Base-by-base conservation (phyloP, 345 rosid species). In the Kernera saxatilis region DNA sequence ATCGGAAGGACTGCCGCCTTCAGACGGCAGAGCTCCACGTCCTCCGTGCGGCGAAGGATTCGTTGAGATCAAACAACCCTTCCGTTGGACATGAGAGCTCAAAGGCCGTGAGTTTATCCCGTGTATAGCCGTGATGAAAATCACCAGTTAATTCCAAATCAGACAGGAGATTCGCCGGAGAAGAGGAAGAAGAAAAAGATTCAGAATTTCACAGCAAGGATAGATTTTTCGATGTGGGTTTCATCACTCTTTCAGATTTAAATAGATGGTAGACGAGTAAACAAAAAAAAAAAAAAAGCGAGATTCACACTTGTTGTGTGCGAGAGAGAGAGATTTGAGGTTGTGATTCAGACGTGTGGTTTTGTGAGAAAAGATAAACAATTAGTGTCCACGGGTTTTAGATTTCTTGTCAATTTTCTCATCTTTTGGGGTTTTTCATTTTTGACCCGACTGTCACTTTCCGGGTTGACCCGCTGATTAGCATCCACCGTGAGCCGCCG, bases 1-100 rank as follows among this genome's bases (percentile, higher is more conserved):
- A 83, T 94, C 98, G 33, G 99, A 94, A 79, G 99, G 99, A 81
- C 95, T 89, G 57, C 99, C 99, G 85, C 97, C 99, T 88, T 94
- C 97, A 56, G 99, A 94, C 64, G 99, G 99, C 89, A 91, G 82
- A 74, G 99, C 98, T 71, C 99, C 99, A 79, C 99, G 98, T 73
- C 99, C 99, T 43, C 98, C 98, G 99, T 94, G 98, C 88, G 92
- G 96, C 83, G 85, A 91, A 83, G 98, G 98, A 88, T 79, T 85
- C 81, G 85, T 78, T 70, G 77, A 30, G 52, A 37, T 48, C n/a
- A 65, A 73, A 65, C n/a, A 73, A 65, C 26, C 66, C 77, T 73
- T 56, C 5, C 59, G 59, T 11, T 10, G 43, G 66, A 48, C 72
- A 57, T 56, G 51, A 22, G 19, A 56, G 52, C 71, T 65, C 32